Evolutionary conservation across 2,329 filamentous ascomycete genomes (phyloP), one percentile per base, ranked within the genome.

Genomic region (Cladosporium sp.): DNA sequence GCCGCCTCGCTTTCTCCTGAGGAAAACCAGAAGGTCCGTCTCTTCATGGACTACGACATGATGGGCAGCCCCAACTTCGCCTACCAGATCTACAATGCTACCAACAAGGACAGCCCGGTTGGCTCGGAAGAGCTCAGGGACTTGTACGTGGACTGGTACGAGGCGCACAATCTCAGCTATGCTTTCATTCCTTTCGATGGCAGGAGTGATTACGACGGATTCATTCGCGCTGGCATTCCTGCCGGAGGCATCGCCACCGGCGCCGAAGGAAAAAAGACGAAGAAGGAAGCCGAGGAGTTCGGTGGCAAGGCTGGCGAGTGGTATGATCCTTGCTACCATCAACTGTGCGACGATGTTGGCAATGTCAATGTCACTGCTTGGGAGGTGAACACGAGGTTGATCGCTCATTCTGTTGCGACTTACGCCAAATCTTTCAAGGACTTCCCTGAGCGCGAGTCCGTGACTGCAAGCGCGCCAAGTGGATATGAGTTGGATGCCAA

Each of bases 31-130:
- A 63, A 66, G 42, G 62, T 71, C 42, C 61, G 66, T n/a, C 63
- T 66, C 3, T 69, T 69, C 53, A 63, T 70, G 40, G 69, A 71
- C 57, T 71, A 70, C 55, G 69, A 71, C 54, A 70, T 70, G 68
- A 82, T 85, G 60, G 76, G 76, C 3, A 78, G 73, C 1, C 78
- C 78, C 13, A 82, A 82, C 67, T 81, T 75, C 54, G 73, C 72
- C 7, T 72, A 71, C 52, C 68, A 70, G 49, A 72, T 79, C 55
- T 78, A 78, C 58, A 72, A 68, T 33, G 67, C 72, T 7, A 80
- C 71, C 69, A 78, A 78, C 62, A 54, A 71, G 12, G 72, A 70
- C 1, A 78, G 76, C 0, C 78, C 78, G 0, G 55, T 69, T 2
- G 87, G 87, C 1, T 88, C 84, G 0, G 78, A 84, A 55, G 77